Evolutionary conservation across 2,329 filamentous ascomycete genomes (phyloP), one percentile per base, ranked within the genome.

Genomic region (Penicillium decumbens): DNA sequence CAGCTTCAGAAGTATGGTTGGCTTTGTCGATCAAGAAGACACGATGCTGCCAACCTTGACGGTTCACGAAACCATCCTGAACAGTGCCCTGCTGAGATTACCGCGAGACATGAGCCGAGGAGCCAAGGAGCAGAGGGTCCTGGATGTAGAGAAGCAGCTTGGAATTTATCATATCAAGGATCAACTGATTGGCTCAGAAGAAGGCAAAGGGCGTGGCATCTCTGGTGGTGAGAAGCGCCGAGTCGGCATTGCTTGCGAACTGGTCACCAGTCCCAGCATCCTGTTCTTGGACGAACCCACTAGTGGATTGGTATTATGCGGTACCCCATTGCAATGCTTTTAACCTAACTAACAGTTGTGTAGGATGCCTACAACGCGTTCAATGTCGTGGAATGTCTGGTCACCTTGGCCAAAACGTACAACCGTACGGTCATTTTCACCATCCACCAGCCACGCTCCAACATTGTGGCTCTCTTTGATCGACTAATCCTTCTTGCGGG

Each of bases 1-100:
- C 27, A 89, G 96, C 55, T 98, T 93, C 73, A 89, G 88, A 66
- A 91, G 83, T 54, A 89, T 97, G 44, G 87, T 96, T 57, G 93
- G 95, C 20, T 98, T 97, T 62, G 93, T 98, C 35, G 93, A 98
- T 62, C 93, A 98, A 72, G 93, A 98, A 65, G 93, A 98, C 66
- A 95, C 92, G 4, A 92, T 98, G 84, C 78, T 98, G 38, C 86
- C 93, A 0, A 98, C 93, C 0, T 76, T 98, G 59, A 98, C 93
- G 0, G 93, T 98, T 7, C 93, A 98, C 68, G 93, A 98, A 72
- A 98, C 93, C 0, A 98, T 98, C 54, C 77, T 96, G 56, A 96
- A 88, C 61, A 97, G 92, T 63, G 93, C 93, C 24, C 76, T 97
- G 15, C 81, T 98, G 42, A 84, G 95, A 59, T 79, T 98, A n/a